Evolutionary conservation across 1,139 yeast genomes (phyloP).

Genomic region (Tardiomyces digboiensis): DNA sequence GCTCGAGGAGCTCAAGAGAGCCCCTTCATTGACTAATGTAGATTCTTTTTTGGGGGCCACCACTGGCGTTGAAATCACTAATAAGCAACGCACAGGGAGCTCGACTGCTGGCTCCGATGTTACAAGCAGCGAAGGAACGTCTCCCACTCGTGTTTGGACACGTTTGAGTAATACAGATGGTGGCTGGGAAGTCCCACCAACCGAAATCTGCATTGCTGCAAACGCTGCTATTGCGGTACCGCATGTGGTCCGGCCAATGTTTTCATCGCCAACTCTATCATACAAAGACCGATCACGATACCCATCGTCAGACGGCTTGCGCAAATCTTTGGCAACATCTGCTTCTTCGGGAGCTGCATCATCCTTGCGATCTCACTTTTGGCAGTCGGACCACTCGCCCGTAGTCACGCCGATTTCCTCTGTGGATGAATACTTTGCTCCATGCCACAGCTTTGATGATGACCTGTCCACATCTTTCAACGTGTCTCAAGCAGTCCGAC

Average conservation of each 20-base stretch:
- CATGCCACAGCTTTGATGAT: not conserved
- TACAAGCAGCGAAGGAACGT: not conserved
- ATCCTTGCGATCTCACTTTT: slow-evolving; percentile 3
- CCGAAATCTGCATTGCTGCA: slow-evolving; percentile 11
- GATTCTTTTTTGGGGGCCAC: no score
- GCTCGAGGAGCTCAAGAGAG: not conserved
- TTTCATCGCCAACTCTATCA: slow-evolving; percentile 16
- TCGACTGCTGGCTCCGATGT: not conserved
- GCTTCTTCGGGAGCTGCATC: slow-evolving; percentile 3
- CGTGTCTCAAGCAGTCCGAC: not conserved
- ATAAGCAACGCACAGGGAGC: not conserved
- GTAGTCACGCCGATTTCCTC: slow-evolving; percentile 3
- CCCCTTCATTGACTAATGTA: no score
- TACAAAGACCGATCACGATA: slow-evolving; percentile 1
- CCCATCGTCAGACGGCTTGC: slow-evolving; percentile 2
- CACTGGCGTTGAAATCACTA: not conserved
- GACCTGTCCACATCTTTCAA: not conserved
- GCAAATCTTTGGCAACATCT: slow-evolving; percentile 4
- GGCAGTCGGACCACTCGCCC: slow-evolving; percentile 3
- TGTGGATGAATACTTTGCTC: slow-evolving; percentile 1
- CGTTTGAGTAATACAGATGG: slow-evolving; percentile 9
- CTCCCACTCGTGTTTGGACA: slow-evolving; percentile 1
- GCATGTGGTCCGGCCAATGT: slow-evolving; percentile 18
- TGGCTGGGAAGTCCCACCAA: slow-evolving; percentile 20
- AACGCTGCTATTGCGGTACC: slow-evolving; percentile 14